Percentiles rank a stretch among this genome's conserved stretches.
Conservation (phyloP, 768 basidiomycete genomes). For the Macrocybe gigantea region DNA sequence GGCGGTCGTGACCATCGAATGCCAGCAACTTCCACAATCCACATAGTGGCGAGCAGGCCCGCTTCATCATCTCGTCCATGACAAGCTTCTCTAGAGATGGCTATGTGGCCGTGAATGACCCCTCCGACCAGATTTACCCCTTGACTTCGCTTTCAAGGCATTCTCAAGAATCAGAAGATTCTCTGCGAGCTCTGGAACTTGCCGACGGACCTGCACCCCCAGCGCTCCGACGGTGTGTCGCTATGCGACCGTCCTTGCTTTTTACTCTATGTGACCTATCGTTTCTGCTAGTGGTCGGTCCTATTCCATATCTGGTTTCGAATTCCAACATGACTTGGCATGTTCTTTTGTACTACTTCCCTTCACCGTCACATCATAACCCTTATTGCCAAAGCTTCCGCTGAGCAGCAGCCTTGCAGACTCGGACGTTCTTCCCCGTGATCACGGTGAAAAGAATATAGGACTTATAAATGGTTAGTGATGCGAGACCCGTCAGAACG, state of each 20-base stretch:
- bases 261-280: background rate
- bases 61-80: constrained; percentile 23
- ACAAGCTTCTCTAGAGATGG: constrained; percentile 30
- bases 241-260: background rate
- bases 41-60: background rate
- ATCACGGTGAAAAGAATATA: constrained; percentile 63
- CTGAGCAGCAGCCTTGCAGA: constrained; percentile 74
- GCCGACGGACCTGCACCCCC: constrained; percentile 51
- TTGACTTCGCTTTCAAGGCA: constrained; percentile 26
- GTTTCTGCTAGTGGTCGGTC: constrained; percentile 38
- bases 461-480: constrained; percentile 68
- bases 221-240: background rate
- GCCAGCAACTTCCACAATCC: background rate
- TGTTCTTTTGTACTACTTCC: constrained; percentile 10
- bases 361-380: background rate
- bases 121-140: too few species aligned
- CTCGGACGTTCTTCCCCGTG: constrained; percentile 43
- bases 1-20: background rate
- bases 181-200: constrained; percentile 75
- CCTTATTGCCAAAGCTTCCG: constrained; percentile 38
- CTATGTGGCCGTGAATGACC: constrained; percentile 6
- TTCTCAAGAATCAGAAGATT: constrained; percentile 62
- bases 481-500: background rate
- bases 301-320: constrained; percentile 70
- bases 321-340: constrained; percentile 66